These are phyloP conservation scores for Bipolaris oryzae DNA, from an alignment of 2,329 filamentous ascomycete species.

Conservation along the genomic window DNA sequence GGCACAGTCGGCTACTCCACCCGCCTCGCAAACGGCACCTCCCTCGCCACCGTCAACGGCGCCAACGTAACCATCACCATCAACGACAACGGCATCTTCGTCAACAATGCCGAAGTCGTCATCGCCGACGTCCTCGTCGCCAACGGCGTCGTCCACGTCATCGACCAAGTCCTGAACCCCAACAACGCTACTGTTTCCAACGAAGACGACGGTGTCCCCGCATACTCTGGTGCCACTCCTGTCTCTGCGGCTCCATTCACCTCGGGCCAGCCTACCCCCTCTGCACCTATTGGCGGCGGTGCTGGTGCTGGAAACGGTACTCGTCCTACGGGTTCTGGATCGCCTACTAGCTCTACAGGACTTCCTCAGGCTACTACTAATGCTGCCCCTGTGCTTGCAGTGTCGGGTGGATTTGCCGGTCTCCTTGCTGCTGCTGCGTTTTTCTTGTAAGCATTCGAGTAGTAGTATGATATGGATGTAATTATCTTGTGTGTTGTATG, in stretches of 20 bases:
- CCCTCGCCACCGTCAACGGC: slow-evolving; percentile 47
- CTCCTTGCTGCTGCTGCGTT: slow-evolving; percentile 53
- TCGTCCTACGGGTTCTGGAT: too few relatives aligned
- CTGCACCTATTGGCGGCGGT: slow-evolving; percentile 25
- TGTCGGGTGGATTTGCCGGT: slow-evolving; percentile 52
- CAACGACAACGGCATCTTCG: slow-evolving; percentile 45
- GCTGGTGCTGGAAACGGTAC: slow-evolving; percentile 11
- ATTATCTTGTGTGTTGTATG: neutral
- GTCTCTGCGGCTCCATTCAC: slow-evolving; percentile 61
- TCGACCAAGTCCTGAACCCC: slow-evolving; percentile 64
- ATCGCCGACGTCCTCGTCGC: slow-evolving; percentile 51
- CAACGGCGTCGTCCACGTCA: slow-evolving; percentile 58
- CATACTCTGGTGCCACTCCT: slow-evolving; percentile 59
- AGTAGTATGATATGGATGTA: neutral
- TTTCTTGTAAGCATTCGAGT: slow-evolving; percentile 18
- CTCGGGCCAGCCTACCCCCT: slow-evolving; percentile 54
- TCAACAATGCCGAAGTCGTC: slow-evolving; percentile 53
- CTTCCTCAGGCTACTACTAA: slow-evolving; percentile 14
- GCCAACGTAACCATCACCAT: slow-evolving; percentile 50
- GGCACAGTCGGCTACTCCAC: slow-evolving; percentile 62
- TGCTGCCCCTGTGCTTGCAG: slow-evolving; percentile 9
- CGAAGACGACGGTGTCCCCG: slow-evolving; percentile 54
- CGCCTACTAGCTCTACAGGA: neutral
- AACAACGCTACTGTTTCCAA: slow-evolving; percentile 53
- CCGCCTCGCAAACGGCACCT: slow-evolving; percentile 50